Conservation (phyloP, 306 rosid species). For the Corylus avellana region DNA sequence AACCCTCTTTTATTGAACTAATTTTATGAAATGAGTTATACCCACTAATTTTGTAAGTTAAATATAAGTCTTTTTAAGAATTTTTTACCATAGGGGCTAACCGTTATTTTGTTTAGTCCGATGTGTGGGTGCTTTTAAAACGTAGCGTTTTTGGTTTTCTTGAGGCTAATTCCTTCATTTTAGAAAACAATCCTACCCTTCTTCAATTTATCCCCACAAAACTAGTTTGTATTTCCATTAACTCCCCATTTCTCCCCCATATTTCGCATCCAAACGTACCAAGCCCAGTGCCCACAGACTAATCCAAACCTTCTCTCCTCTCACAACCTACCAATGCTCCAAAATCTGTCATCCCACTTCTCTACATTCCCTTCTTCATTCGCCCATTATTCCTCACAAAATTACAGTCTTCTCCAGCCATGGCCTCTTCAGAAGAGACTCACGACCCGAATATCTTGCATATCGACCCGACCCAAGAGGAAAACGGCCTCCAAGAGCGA, state of each 20-base stretch:
- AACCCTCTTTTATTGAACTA: no score
- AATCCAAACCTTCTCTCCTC: background rate
- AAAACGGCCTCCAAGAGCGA: constrained; percentile 26
- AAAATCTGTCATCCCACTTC: constrained; percentile 20
- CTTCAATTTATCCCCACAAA: no score
- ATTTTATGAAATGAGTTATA: no score
- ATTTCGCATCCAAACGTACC: background rate
- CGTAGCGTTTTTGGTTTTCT: no score
- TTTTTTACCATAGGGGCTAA: no score
- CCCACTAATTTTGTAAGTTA: no score
- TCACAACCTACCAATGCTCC: constrained; percentile 28
- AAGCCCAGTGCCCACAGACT: background rate
- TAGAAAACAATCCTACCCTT: no score
- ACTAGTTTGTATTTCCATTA: background rate
- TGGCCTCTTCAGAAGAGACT: constrained; percentile 27
- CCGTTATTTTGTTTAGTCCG: no score
- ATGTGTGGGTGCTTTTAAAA: no score
- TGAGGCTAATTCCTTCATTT: no score
- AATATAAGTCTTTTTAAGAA: no score
- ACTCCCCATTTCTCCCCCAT: background rate
- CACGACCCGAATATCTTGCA: constrained; percentile 40
- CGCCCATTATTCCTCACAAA: constrained; percentile 26
- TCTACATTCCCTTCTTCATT: constrained; percentile 18
- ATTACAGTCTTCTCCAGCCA: constrained; percentile 20
- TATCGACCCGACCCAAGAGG: constrained; percentile 39